Evolutionary conservation across 2,329 filamentous ascomycete species (phyloP).

Genomic region (Colletotrichum sp.): DNA sequence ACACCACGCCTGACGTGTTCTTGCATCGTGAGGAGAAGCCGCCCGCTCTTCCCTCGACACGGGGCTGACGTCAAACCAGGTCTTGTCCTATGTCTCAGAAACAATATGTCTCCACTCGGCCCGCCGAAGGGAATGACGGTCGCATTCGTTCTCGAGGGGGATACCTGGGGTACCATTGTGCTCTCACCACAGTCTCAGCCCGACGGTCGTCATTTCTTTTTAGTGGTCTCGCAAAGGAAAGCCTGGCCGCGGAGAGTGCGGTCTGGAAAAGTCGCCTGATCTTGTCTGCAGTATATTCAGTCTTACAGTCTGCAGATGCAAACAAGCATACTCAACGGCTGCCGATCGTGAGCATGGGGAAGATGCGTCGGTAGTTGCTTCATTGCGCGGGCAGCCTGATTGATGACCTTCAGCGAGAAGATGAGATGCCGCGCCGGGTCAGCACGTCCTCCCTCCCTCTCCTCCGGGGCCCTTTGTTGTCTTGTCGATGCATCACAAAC

Average conservation of each 20-base stretch:
- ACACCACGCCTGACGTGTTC: neutral
- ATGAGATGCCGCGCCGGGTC: constrained; percentile 17
- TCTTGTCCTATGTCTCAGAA: neutral
- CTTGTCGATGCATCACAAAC: neutral
- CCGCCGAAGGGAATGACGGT: neutral
- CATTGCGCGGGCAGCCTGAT: neutral
- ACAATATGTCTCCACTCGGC: neutral
- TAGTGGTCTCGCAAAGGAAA: neutral
- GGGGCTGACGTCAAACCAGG: neutral
- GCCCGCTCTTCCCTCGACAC: neutral
- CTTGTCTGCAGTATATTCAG: neutral
- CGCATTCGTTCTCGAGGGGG: neutral
- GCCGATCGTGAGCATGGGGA: neutral
- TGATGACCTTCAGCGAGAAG: neutral
- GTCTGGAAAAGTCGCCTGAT: neutral
- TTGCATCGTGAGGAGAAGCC: neutral
- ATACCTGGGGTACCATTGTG: neutral
- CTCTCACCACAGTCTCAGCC: neutral
- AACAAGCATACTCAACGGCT: neutral
- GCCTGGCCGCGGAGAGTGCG: neutral
- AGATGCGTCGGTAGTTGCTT: neutral
- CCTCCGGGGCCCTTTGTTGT: neutral
- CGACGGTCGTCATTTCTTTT: neutral
- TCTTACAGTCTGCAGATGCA: neutral
- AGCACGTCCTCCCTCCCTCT: constrained; percentile 2